Evolutionary conservation across 176 grass and related monocot species (phyloP), one percentile per base, ranked within the genome.

Genomic region (Juncus inflexus): DNA sequence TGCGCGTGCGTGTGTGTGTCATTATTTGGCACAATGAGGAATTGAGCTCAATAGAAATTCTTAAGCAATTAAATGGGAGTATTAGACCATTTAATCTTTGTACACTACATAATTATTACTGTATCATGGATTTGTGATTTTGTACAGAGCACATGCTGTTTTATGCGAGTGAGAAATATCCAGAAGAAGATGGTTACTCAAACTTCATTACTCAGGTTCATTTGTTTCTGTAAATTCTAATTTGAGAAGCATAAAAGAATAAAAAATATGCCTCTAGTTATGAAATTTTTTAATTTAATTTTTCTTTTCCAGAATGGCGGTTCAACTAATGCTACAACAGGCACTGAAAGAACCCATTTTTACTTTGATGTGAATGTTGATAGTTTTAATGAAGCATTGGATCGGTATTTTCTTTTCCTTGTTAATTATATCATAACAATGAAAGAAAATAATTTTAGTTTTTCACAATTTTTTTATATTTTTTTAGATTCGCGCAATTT

Each of bases 111-210:
- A 50, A 52, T 38, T 45, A 35, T 58, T 5, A 0, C 12, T 13
- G 2, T 60, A 57, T 62, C 50, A 15, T 41, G 35, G 37, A 60
- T 57, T 62, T 9, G 52, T 39, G 15, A 53, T 78, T 83, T 37
- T 19, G 81, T 79, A 61, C 83, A 97, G 94, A 97, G 56, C 94
- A 97, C 78, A 97, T 97, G 94, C 79, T 97, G 12, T 97, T 97
- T 84, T 97, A 91, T 84, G 94, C 94, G 49, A 97, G 94, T 35
- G 88, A 97, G 83, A 97, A 97, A 72, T 97, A 97, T 78, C 94
- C 94, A 55, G 82, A 76, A 63, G 94, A 97, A 79, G 64, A 89
- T 45, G 77, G 86, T 76, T 97, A 97, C 42, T 84, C 77, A 36
- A 97, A 97, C 70, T 97, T 83, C 63, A 89, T 97, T 68, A 75